Evolutionary conservation across 805 yeast species (phyloP).

Genomic region (Ogataea kodamae): DNA sequence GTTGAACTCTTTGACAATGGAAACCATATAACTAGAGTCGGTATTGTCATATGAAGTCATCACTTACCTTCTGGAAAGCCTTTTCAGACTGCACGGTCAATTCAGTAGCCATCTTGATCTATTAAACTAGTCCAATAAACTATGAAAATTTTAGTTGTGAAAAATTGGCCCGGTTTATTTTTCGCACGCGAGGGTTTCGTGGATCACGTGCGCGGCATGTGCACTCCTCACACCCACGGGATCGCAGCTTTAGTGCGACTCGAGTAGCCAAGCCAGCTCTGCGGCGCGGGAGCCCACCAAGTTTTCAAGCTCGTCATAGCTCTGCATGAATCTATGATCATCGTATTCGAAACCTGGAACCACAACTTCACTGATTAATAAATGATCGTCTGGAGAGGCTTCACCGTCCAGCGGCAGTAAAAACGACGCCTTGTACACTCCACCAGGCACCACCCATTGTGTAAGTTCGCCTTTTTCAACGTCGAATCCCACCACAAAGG

Average conservation of each 20-base stretch:
- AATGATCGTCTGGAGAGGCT: conserved; percentile 34
- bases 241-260: conserved; percentile 8
- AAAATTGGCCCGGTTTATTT: conserved; percentile 10
- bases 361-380: conserved; percentile 54
- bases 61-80: conserved; percentile 99
- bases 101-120: conserved; percentile 91
- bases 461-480: conserved; percentile 44
- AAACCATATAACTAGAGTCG: not conserved
- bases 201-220: conserved; percentile 9
- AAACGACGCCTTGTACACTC: conserved; percentile 55
- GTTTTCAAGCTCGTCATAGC: conserved; percentile 29
- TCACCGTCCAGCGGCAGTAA: conserved; percentile 35
- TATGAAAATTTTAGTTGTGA: conserved; percentile 13
- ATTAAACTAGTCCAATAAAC: conserved; percentile 15
- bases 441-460: conserved; percentile 66
- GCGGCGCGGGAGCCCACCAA: conserved; percentile 39
- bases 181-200: conserved; percentile 4
- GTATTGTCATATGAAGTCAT: too few species aligned
- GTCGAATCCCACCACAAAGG: conserved; percentile 53
- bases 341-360: conserved; percentile 60
- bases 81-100: conserved; percentile 99
- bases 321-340: conserved; percentile 46
- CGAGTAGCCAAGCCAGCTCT: conserved; percentile 37
- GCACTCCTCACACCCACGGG: not conserved
- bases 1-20: too few species aligned